Evolutionary conservation across 768 basidiomycete genomes (phyloP).

Genomic region (Suillus occidentalis): DNA sequence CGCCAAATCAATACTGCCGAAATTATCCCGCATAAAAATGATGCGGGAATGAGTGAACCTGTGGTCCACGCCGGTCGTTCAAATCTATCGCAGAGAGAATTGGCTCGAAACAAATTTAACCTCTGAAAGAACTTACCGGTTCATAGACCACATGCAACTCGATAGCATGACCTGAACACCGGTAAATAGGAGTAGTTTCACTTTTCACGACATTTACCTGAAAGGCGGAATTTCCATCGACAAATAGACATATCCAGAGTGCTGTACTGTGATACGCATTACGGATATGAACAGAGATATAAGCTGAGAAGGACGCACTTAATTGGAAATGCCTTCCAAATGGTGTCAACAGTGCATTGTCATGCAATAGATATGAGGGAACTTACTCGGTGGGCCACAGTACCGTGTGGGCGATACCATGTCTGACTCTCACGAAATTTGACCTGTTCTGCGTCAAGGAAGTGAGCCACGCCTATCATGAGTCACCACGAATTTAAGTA

Average conservation of each 20-base stretch:
- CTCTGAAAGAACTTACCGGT: constrained; percentile 43
- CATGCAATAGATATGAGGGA: background rate
- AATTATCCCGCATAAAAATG: constrained; percentile 75
- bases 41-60: constrained; percentile 64
- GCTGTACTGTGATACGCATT: constrained; percentile 47
- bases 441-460: constrained; percentile 51
- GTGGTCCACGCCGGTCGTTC: constrained; percentile 70
- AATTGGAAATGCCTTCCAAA: constrained; percentile 66
- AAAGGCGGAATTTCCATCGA: constrained; percentile 79
- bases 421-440: constrained; percentile 73
- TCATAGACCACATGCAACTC: constrained; percentile 79
- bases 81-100: constrained; percentile 38
- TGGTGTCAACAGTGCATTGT: constrained; percentile 9
- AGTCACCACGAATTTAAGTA: constrained; percentile 10
- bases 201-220: constrained; percentile 44
- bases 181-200: constrained; percentile 3
- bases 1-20: constrained; percentile 75
- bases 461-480: constrained; percentile 6
- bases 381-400: constrained; percentile 71
- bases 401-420: constrained; percentile 87
- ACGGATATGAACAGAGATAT: background rate
- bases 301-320: constrained; percentile 29
- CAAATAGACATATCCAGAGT: constrained; percentile 68
- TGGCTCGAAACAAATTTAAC: constrained; percentile 2
- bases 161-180: constrained; percentile 56